phyloP scores from a whole-genome alignment of 1,139 yeast species.

The Geotrichum klebahnii region DNA sequence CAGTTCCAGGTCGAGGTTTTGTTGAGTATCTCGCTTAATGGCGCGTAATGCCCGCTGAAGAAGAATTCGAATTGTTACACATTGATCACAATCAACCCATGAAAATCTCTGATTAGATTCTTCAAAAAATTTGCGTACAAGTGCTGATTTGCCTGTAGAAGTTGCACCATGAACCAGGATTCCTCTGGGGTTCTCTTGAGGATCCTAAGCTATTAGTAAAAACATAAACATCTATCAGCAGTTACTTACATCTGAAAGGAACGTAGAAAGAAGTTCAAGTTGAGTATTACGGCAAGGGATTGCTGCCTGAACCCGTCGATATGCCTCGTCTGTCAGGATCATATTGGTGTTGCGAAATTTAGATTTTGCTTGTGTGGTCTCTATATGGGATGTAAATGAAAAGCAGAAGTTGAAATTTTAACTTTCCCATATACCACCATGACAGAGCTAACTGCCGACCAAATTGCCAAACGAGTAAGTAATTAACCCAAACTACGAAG shows the following conservation, averaged over 20 bases:
- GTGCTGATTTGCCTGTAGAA: constrained; percentile 36
- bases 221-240: not conserved
- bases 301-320: constrained; percentile 6
- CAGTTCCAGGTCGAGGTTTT: not conserved
- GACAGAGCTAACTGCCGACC: constrained; percentile 14
- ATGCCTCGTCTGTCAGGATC: constrained; percentile 12
- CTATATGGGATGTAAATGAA: too few relatives aligned
- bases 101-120: constrained; percentile 24
- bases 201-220: constrained; percentile 16
- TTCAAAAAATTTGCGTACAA: constrained; percentile 28
- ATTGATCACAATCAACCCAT: constrained; percentile 38
- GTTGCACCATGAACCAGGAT: constrained; percentile 37
- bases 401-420: too few relatives aligned
- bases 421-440: constrained; percentile 12
- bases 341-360: constrained; percentile 3
- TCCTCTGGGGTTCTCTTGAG: constrained; percentile 30
- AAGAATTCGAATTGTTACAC: constrained; percentile 38
- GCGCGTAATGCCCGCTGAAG: constrained; percentile 38
- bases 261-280: constrained; percentile 21
- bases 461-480: constrained; percentile 12
- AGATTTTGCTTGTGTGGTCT: too few relatives aligned
- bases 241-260: constrained; percentile 17
- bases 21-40: constrained; percentile 26
- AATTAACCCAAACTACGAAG: not conserved
- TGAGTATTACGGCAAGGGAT: constrained; percentile 21